Evolutionary conservation across 768 basidiomycete species (phyloP), one percentile per base, ranked within the genome.

Genomic region (Dioszegia aurantiaca): DNA sequence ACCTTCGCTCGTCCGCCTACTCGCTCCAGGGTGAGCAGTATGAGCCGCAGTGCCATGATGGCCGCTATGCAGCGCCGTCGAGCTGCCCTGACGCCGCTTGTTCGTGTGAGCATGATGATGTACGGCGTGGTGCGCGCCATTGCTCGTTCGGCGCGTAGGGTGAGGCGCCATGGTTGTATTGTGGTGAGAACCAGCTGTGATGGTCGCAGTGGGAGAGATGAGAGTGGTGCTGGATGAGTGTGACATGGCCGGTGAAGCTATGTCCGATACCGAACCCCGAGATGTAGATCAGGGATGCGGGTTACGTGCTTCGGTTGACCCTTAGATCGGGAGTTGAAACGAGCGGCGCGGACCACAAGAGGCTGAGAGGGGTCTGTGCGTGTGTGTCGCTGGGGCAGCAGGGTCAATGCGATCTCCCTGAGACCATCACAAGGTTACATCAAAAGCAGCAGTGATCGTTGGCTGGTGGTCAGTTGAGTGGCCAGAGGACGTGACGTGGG

Each of bases 1-100:
- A 2, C 68, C 59, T 26, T 69, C 68, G 19, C 60, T 62, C 2
- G 56, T 59, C 26, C 64, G 45, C 24, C 67, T 59, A n/a, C 52
- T 60, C 30, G 63, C n/a, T 19, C 47, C 60, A 17, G 53, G 56
- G 51, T 58, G 39, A 51, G 56, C 26, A 39, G 40, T 31, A 42
- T 49, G 56, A 23, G 26, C 23, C 17, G 17, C 49, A n/a, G 48
- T 27, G 10, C 23, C 55, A 43, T 63, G 57, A 39, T 47, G 46
- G 42, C 26, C 33, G 51, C 30, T 48, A 37, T 61, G 60, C 14
- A 44, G 24, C 40, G 51, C 56, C 10, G 40, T 57, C 27, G 56
- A 39, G 37, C 42, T 42, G 28, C 54, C 54, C 28, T 33, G 33
- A 2, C 43, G 54, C 33, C 41, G 43, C 41, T 55, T 43, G 5